Percentiles rank a stretch among this genome's conserved stretches.
Evolutionary conservation across 2,329 filamentous ascomycete species (phyloP).

Genomic region (Epichloe scottii): DNA sequence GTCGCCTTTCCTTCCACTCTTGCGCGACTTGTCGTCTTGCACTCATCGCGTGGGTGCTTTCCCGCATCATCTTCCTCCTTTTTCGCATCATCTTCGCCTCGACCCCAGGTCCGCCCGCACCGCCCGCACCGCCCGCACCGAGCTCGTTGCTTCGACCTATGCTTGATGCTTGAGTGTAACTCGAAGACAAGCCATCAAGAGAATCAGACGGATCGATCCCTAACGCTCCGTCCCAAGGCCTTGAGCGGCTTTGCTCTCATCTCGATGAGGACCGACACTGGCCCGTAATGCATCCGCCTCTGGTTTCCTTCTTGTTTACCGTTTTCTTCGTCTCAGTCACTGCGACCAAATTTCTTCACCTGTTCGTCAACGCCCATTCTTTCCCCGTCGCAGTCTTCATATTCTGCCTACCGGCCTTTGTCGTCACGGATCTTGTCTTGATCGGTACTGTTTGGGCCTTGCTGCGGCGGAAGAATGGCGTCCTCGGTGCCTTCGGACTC

Average conservation of each 20-base stretch:
- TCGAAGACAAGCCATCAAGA: background rate
- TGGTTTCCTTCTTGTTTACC: constrained; percentile 18
- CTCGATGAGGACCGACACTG: constrained; percentile 4
- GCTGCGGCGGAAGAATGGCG: constrained; percentile 13
- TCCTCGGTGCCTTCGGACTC: constrained; percentile 11
- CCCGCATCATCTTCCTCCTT: too few relatives aligned
- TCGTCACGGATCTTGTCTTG: constrained; percentile 16
- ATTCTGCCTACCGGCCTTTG: constrained; percentile 20
- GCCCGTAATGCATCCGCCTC: constrained; percentile 6
- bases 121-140: too few relatives aligned
- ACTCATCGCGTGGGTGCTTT: too few relatives aligned
- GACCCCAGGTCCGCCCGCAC: too few relatives aligned
- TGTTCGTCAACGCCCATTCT: constrained; percentile 14
- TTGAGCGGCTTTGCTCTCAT: background rate
- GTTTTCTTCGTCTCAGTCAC: constrained; percentile 17
- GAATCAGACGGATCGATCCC: too few relatives aligned
- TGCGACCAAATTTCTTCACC: constrained; percentile 17
- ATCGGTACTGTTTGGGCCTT: constrained; percentile 15
- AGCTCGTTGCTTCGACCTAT: background rate
- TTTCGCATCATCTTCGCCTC: too few relatives aligned
- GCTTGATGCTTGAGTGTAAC: background rate
- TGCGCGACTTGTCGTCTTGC: too few relatives aligned
- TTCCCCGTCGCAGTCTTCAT: constrained; percentile 17
- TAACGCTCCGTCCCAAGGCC: background rate
- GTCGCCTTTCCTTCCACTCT: too few relatives aligned